Evolutionary conservation across 306 rosid genomes (phyloP).

Genomic region (Cicer arietinum): DNA sequence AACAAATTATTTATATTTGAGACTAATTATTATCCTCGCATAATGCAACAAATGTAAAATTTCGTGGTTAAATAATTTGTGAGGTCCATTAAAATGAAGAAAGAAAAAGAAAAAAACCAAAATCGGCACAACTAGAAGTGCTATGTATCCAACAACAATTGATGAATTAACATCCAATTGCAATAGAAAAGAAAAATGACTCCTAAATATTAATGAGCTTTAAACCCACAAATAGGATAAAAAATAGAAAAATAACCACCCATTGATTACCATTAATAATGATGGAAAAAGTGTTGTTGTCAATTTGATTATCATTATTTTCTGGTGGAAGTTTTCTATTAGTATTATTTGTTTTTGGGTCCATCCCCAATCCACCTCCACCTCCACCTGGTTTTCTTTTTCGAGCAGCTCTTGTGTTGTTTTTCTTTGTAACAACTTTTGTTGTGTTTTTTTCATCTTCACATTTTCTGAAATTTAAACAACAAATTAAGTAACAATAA

Average conservation of each 20-base stretch:
- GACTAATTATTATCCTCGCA: too few relatives aligned
- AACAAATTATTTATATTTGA: too few relatives aligned
- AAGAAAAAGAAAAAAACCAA: too few relatives aligned
- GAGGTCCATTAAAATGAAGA: too few relatives aligned
- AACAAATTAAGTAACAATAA: background rate
- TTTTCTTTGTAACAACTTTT: background rate
- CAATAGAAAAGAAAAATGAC: too few relatives aligned
- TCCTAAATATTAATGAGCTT: background rate
- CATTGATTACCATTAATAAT: background rate
- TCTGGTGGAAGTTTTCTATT: background rate
- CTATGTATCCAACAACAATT: too few relatives aligned
- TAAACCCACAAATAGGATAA: background rate
- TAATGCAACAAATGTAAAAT: too few relatives aligned
- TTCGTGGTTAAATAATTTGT: too few relatives aligned
- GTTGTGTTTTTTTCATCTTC: background rate
- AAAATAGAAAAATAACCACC: background rate
- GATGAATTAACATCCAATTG: too few relatives aligned
- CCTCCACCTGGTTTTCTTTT: background rate
- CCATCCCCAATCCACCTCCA: background rate
- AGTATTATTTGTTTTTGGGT: background rate
- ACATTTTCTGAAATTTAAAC: background rate
- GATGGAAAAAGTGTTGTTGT: background rate
- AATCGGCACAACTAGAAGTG: too few relatives aligned
- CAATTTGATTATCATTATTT: background rate
- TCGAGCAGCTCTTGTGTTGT: background rate